Evolutionary conservation across 2,329 filamentous ascomycete species (phyloP).

Genomic region (Neoscytalidium dimidiatum): DNA sequence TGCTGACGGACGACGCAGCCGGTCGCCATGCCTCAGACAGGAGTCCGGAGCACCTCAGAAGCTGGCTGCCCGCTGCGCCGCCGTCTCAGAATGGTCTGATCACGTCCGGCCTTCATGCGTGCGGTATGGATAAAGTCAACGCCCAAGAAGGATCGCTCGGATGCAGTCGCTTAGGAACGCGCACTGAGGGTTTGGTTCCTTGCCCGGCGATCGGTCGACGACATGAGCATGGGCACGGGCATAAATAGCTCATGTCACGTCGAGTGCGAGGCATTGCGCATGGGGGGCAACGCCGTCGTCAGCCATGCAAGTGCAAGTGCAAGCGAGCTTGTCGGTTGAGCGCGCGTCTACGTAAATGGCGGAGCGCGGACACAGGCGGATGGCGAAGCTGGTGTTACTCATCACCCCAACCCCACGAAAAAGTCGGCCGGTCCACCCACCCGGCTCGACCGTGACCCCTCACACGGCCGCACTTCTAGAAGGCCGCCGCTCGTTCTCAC

Average conservation of each 20-base stretch:
- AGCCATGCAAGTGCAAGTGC: not conserved
- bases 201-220: not conserved
- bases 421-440: not conserved
- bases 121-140: conserved; percentile 10
- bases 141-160: not conserved
- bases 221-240: not conserved
- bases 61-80: not conserved
- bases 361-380: conserved; percentile 1
- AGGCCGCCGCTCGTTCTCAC: not conserved
- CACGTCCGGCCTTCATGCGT: not conserved
- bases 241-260: conserved; percentile 11
- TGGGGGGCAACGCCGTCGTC: not conserved
- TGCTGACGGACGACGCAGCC: not conserved
- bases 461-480: conserved; percentile 6
- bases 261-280: not conserved
- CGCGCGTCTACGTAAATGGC: conserved; percentile 3
- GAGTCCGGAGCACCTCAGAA: not conserved
- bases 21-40: not conserved
- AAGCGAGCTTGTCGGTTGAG: not conserved
- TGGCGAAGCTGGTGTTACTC: not conserved
- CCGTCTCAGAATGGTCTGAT: conserved; percentile 8
- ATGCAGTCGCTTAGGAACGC: not conserved
- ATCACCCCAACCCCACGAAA: not conserved
- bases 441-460: not conserved
- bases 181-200: not conserved